Evolutionary conservation across 345 rosid species (phyloP), one percentile per base, ranked within the genome.

Genomic region (Hibiscus trionum): DNA sequence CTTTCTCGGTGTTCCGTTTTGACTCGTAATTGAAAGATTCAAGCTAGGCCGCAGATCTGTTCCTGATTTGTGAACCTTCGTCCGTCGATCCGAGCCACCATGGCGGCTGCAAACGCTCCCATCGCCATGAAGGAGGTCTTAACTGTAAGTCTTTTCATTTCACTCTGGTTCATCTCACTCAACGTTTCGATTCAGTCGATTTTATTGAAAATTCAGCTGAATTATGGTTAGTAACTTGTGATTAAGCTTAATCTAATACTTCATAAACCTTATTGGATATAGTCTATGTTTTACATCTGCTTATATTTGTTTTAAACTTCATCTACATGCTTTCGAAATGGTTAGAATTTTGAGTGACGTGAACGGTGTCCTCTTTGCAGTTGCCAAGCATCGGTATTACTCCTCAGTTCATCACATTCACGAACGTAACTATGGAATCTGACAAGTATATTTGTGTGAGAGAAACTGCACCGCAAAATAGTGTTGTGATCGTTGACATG

Each of bases 341-440:
- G 72, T 12, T 69, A 24, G 47, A 44, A 64, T 37, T 59, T 58
- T 77, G 72, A 33, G 21, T 65, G 79, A 79, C 83, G 76, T 66
- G 53, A 50, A 69, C 56, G 63, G 29, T 12, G 27, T 79, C 6
- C 17, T 66, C 31, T 67, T 27, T 73, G 83, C 90, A 93, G 98
- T 78, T 93, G 72, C 92, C 98, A 33, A 86, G 89, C 84, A 61
- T 90, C 59, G 98, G 98, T 83, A 93, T 93, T 79, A 86, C 78
- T 76, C 91, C 83, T 7, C 96, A 91, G 33, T 91, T 91, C 75
- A 91, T 93, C 70, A 89, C 96, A 12, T 93, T 93, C 68, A 91
- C 98, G 12, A 89, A 91, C 66, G 96, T 94, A 44, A 94, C 98
- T 11, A 94, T 94, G 97, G 98, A 94, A 75, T 94, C 98, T 7